A percentile compares a stretch with the other conserved stretches of the same genome.
Conservation (phyloP, 495 filamentous ascomycete genomes). For the Eremomyces bilateralis region DNA sequence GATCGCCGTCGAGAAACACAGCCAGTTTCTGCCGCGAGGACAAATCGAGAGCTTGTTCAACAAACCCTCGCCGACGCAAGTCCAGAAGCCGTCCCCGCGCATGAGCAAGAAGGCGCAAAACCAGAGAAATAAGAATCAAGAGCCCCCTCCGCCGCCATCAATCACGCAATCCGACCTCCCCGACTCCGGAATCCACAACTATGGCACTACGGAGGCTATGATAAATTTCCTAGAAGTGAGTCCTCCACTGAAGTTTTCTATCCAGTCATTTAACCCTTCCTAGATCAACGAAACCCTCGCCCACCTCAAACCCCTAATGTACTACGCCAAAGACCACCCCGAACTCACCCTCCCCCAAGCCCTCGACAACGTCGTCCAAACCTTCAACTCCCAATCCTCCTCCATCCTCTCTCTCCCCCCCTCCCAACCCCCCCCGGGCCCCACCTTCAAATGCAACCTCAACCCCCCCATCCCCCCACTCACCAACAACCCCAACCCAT, state of each 20-base stretch:
- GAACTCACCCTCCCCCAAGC: conserved; percentile 15
- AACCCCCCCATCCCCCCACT: conserved; percentile 10
- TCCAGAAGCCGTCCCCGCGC: conserved; percentile 18
- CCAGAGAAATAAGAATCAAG: conserved; percentile 7
- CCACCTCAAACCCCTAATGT: conserved; percentile 18
- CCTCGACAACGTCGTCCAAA: conserved; percentile 11
- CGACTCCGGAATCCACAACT: too few relatives aligned
- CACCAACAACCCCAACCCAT: conserved; percentile 9
- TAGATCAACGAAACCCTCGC: conserved; percentile 22
- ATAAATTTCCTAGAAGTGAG: conserved; percentile 13
- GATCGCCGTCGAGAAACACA: conserved; percentile 13
- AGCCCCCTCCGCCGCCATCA: conserved; percentile 10
- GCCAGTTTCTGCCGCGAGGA: conserved; percentile 13
- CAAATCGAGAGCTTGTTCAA: conserved; percentile 11
- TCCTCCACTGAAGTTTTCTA: conserved; percentile 13
- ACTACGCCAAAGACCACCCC: conserved; percentile 15
- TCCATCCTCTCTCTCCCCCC: too few relatives aligned
- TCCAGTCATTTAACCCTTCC: conserved; percentile 14
- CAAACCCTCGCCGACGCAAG: conserved; percentile 11
- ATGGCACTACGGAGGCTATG: conserved; percentile 4
- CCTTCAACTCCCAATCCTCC: conserved; percentile 10
- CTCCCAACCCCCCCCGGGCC: too few relatives aligned
- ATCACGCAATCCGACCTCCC: conserved; percentile 14
- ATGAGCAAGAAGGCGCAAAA: conserved; percentile 15
- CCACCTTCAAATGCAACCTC: conserved; percentile 9